Conservation (phyloP, 2,329 filamentous ascomycete species). For the Microsporum ferrugineum region DNA sequence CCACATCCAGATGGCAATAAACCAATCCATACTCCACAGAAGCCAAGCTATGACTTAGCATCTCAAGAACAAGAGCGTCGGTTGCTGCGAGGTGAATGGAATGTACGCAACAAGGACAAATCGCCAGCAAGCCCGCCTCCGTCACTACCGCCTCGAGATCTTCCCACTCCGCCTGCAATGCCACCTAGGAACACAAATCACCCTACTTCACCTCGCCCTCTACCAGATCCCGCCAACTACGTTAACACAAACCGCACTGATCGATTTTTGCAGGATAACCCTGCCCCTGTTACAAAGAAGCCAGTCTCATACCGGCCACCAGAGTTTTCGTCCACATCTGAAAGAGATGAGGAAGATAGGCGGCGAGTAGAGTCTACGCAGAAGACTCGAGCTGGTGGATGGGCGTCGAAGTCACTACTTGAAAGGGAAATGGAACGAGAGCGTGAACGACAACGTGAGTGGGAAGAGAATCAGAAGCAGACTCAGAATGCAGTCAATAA, state of each 20-base stretch:
- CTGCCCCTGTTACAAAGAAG: conserved; percentile 35
- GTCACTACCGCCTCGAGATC: conserved; percentile 16
- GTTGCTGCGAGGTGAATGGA: conserved; percentile 47
- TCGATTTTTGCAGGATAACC: conserved; percentile 45
- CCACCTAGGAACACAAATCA: conserved; percentile 9
- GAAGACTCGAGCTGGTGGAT: conserved; percentile 48
- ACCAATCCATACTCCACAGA: conserved; percentile 21
- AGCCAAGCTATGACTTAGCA: conserved; percentile 44
- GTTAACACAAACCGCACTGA: conserved; percentile 40
- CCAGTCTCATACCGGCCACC: conserved; percentile 31
- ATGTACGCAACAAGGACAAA: conserved; percentile 27
- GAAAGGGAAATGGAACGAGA: conserved; percentile 59
- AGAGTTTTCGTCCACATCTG: conserved; percentile 43
- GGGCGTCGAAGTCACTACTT: conserved; percentile 52
- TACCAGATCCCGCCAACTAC: conserved; percentile 37
- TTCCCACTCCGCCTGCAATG: conserved; percentile 17
- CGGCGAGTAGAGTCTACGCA: conserved; percentile 44
- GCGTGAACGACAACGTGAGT: conserved; percentile 52
- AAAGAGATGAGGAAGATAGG: conserved; percentile 46
- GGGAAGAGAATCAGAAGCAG: conserved; percentile 50
- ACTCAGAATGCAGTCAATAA: conserved; percentile 36
- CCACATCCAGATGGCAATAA: not conserved
- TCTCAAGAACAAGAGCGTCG: conserved; percentile 51
- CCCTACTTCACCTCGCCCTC: conserved; percentile 27
- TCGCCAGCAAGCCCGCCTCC: conserved; percentile 13